A percentile compares a stretch with the other conserved stretches of the same genome.
Conservation (phyloP, 1,284 basidiomycete species). For the Trichosporon inkin region DNA sequence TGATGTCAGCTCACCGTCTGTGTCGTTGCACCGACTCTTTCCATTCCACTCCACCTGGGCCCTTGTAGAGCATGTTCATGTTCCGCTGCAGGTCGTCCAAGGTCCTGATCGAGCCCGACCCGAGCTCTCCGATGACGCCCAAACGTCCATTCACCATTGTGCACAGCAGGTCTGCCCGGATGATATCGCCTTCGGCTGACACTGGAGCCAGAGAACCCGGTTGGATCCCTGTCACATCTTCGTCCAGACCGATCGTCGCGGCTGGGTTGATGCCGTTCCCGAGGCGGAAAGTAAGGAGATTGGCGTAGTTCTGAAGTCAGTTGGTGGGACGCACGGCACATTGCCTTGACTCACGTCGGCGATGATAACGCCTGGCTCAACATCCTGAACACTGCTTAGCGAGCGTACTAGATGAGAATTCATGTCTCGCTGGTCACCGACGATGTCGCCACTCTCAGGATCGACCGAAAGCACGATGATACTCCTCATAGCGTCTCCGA, state of each 20-base stretch:
- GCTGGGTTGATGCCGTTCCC: slow-evolving; percentile 41
- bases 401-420: slow-evolving; percentile 60
- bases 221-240: slow-evolving; percentile 49
- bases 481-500: slow-evolving; percentile 78
- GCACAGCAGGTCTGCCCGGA: slow-evolving; percentile 62
- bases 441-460: slow-evolving; percentile 53
- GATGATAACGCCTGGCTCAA: slow-evolving; percentile 59
- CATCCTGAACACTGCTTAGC: slow-evolving; percentile 42
- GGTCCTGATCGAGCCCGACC: slow-evolving; percentile 58
- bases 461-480: slow-evolving; percentile 65
- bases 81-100: slow-evolving; percentile 75
- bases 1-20: slow-evolving; percentile 37
- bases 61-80: slow-evolving; percentile 58
- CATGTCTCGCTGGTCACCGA: slow-evolving; percentile 69
- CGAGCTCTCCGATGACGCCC: slow-evolving; percentile 68
- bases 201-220: slow-evolving; percentile 36
- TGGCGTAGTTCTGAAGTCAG: slow-evolving; percentile 55
- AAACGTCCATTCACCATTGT: slow-evolving; percentile 77
- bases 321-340: too few relatives aligned
- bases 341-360: slow-evolving; percentile 61
- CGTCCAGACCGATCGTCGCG: slow-evolving; percentile 51
- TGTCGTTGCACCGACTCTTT: slow-evolving; percentile 55
- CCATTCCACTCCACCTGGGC: slow-evolving; percentile 62
- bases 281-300: slow-evolving; percentile 61
- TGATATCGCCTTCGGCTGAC: slow-evolving; percentile 28